phyloP scores from a whole-genome alignment of 805 yeast species.

The Ogataea ramenticola region DNA sequence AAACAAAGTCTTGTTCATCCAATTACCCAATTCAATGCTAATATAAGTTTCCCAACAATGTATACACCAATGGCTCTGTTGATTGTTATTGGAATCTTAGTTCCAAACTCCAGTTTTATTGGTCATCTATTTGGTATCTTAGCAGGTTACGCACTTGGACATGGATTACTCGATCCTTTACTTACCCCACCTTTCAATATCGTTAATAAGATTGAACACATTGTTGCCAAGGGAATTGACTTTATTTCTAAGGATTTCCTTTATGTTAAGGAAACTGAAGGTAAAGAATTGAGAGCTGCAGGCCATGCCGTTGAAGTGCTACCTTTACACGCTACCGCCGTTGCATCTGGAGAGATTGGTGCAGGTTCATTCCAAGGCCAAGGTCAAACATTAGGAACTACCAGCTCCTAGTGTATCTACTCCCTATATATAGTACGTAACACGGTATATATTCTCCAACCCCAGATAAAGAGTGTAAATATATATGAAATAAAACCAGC shows the following conservation, averaged over 20 bases:
- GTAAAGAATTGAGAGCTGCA: background rate
- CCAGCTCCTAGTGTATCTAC: background rate
- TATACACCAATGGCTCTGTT: conserved; percentile 49
- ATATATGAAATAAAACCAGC: too few relatives aligned
- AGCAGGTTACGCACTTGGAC: conserved; percentile 58
- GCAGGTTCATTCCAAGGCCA: background rate
- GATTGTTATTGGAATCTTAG: conserved; percentile 38
- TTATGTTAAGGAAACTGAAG: conserved; percentile 1
- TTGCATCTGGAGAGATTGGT: background rate
- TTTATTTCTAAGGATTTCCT: conserved; percentile 35
- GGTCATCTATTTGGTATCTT: conserved; percentile 67
- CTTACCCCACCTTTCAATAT: conserved; percentile 60
- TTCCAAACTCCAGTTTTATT: conserved; percentile 63
- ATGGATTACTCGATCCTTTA: conserved; percentile 48
- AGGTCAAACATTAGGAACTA: background rate
- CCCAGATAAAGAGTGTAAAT: too few relatives aligned
- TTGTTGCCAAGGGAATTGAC: conserved; percentile 41
- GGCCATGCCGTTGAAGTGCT: background rate
- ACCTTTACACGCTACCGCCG: background rate
- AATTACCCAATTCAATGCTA: conserved; percentile 22
- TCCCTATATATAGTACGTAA: too few relatives aligned
- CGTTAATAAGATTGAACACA: conserved; percentile 57
- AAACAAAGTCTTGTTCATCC: conserved; percentile 29
- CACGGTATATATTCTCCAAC: too few relatives aligned
- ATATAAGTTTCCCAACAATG: conserved; percentile 49